Evolutionary conservation across 1,284 basidiomycete species (phyloP), one percentile per base, ranked within the genome.

Genomic region (Pseudozyma tsukubaensis): DNA sequence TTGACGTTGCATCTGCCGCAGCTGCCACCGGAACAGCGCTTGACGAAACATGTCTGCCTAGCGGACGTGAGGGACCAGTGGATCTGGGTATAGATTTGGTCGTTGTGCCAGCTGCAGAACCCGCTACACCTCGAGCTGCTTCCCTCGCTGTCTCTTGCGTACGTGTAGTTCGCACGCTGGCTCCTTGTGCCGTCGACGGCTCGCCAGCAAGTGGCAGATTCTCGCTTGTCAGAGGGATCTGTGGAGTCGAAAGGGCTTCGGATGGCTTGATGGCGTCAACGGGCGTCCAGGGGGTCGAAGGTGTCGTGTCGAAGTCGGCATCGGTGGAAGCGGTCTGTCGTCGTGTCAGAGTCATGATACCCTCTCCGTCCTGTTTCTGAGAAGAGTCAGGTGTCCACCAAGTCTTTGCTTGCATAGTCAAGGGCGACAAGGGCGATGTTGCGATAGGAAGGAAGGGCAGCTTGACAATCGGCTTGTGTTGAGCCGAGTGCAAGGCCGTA

Each of bases 371-470:
- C 16, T 59, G 51, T 19, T 59, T 51, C 9, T 50, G 53, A 10
- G 71, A 50, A 13, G 59, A 16, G 9, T 53, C 49, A 1, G 55
- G 42, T 13, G 62, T 61, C 72, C 72, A 75, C 72, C 72, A 75
- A 6, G 56, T 57, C 57, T 69, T 75, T n/a, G 50, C 55, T 14
- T 64, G 60, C 8, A 35, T 50, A 0, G 40, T 48, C 3, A 81
- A 78, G 4, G 85, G 84, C 18, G 81, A 83, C 9, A 83, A 75
- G 0, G 96, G 95, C 0, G 92, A 92, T 0, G 93, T 97, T 0
- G 95, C 95, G 64, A 95, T 97, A 12, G 96, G 94, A 0, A 84
- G 57, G 49, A 97, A 97, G 80, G 91, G 92, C 0, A 94, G 92
- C 81, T 97, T 94, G 24, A 97, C 90, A 12, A 90, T 93, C 92